Evolutionary conservation across 2,329 filamentous ascomycete genomes (phyloP), one percentile per base, ranked within the genome.

Genomic region (Teratosphaeria destructans): DNA sequence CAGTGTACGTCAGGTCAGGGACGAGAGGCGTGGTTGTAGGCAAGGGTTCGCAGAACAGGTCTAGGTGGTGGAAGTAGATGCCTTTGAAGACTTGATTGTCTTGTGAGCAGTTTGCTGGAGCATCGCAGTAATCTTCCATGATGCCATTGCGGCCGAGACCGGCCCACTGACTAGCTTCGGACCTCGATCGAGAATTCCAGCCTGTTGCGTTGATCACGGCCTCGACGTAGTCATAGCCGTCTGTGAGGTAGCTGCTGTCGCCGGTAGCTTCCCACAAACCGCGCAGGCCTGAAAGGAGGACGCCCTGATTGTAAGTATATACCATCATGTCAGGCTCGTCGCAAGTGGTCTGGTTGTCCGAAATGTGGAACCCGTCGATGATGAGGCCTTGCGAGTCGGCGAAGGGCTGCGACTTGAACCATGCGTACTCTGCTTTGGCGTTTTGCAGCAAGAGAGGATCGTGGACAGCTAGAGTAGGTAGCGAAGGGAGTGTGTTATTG

Each of bases 241-340:
- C 90, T 23, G 81, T 73, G 0, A 97, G 79, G 70, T 92, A 96
- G 0, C 76, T 79, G 2, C 78, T 73, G 16, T 85, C 82, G 16
- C 87, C 88, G 0, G 90, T 96, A 12, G 85, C 86, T 63, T 89
- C 82, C 85, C 89, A 96, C 0, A 97, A 80, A 0, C 86, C 88
- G 35, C 90, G 83, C 57, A 91, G 83, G 6, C 91, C 93, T 2
- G 90, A 92, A 16, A 97, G 82, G 1, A 97, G 70, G 3, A 97
- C 90, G 29, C 92, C 93, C 73, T 97, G 93, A 74, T 97, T 97
- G 77, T 97, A 97, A 0, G 92, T 95, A 74, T 92, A 96, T 8
- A 96, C 87, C 85, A 91, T 93, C 66, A 92, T 85, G 72, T 96
- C 89, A 55, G 91, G 83, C 56, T 83, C 73, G 70, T 96, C 89